Evolutionary conservation across 139 green algal species (phyloP), one percentile per base, ranked within the genome.

Genomic region (Dunaliella sp.): DNA sequence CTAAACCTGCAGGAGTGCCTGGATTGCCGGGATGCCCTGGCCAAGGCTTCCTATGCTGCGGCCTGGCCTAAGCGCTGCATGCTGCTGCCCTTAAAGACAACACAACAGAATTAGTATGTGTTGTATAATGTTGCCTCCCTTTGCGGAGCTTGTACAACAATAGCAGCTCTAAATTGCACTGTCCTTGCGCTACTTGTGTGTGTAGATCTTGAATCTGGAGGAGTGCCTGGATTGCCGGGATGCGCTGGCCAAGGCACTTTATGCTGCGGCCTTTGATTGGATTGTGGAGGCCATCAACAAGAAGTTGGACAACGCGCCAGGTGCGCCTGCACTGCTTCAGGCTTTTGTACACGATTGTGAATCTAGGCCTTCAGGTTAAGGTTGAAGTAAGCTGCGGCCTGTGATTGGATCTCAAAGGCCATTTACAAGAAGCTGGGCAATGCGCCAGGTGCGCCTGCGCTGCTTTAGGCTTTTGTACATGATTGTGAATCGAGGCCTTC

Each of bases 41-140:
- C 93, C 36, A 97, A 98, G 88, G 94, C 96, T 3, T 88, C 99
- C 34, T 99, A 98, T 80, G 89, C 92, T 0, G 86, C 89, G 2
- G 37, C 95, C 25, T 98, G 82, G 93, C 93, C 37, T 97, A 98
- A 87, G 94, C 96, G 7, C 88, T 99, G 36, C 98, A 98, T 80
- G 89, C 92, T 0, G 86, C 88, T 3, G 36, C 95, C 24, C 98
- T 98, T 82, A 84, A 91, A 82, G n/a, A n/a, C n/a, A n/a, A n/a
- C n/a, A n/a, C n/a, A n/a, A n/a, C n/a, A n/a, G n/a, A n/a, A n/a
- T n/a, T n/a, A n/a, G n/a, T n/a, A n/a, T n/a, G n/a, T n/a, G n/a
- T n/a, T n/a, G n/a, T n/a, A n/a, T n/a, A n/a, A n/a, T n/a, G n/a
- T n/a, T n/a, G n/a, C n/a, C n/a, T n/a, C n/a, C n/a, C n/a, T n/a